Evolutionary conservation across 352 stramenopile species (phyloP), one percentile per base, ranked within the genome.

Genomic region (Globisporangium echinulatum): DNA sequence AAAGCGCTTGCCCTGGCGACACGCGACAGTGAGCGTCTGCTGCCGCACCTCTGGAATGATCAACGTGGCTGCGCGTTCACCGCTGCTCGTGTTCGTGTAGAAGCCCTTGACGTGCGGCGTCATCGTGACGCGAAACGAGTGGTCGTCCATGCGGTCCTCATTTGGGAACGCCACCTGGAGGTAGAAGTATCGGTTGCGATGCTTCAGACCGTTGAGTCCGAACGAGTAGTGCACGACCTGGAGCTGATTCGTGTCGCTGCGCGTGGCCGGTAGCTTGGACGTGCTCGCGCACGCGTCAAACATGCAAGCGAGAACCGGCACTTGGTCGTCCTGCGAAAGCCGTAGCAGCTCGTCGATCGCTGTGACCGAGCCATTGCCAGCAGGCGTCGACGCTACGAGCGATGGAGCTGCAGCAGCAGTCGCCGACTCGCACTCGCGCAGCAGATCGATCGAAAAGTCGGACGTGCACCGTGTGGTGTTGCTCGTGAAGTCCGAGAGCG

Each of bases 111-210:
- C 63, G n/a, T 76, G 71, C 54, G 77, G 69, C 1, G 70, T 77
- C 63, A 87, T 76, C 0, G 74, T 85, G 48, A 87, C 75, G 4
- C 72, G 58, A 36, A 87, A 83, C 7, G 60, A 73, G 25, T 74
- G 68, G 51, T 72, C 60, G 25, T 54, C 47, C 7, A 59, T 61
- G 7, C 56, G 63, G 56, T 75, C 62, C 33, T 67, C 37, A 48
- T 85, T 87, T 13, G 72, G 72, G 49, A 87, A 83, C 8, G 69
- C 47, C 11, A 77, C 71, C 19, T 77, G 63, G 10, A 87, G 56
- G 59, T 87, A 87, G 50, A 87, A 87, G 64, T 87, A 87, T 19
- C 75, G 75, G 40, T 80, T 83, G n/a, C 55, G 67, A 42, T 81
- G 72, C 17, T 67, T 66, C 46, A 87, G 68, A 1, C 69, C 71